Conservation (phyloP, 208 protist genomes). For the Acanthamoeba healyi region DNA sequence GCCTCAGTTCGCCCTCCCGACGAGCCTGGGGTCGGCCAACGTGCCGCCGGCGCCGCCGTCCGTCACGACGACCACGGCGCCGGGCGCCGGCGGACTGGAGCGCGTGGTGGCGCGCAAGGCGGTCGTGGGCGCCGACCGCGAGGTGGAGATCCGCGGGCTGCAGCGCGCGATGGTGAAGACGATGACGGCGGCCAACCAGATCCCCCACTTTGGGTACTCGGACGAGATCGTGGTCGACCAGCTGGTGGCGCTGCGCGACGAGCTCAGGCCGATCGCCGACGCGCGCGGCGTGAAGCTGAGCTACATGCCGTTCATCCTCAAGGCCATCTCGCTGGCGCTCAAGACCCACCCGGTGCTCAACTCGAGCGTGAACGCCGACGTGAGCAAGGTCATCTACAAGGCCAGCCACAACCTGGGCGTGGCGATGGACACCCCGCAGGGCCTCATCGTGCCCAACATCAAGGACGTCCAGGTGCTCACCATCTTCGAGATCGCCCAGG, state of each 20-base stretch:
- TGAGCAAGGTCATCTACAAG: slow-evolving; percentile 88
- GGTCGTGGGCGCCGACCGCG: background rate
- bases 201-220: slow-evolving; percentile 94
- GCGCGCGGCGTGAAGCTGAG: slow-evolving; percentile 90
- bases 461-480: slow-evolving; percentile 93
- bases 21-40: slow-evolving; percentile 7
- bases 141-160: slow-evolving; percentile 69
- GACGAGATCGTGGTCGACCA: slow-evolving; percentile 94
- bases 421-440: slow-evolving; percentile 96
- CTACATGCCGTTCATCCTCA: slow-evolving; percentile 96
- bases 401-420: slow-evolving; percentile 96
- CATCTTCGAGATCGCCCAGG: slow-evolving; percentile 94
- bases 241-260: slow-evolving; percentile 86
- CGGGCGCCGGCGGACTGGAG: background rate
- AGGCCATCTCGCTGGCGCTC: slow-evolving; percentile 95
- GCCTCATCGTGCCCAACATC: slow-evolving; percentile 96
- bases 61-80: background rate
- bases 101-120: background rate
- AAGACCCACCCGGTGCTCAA: slow-evolving; percentile 94
- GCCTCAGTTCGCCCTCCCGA: background rate
- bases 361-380: slow-evolving; percentile 87
- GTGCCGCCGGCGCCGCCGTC: background rate
- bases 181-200: slow-evolving; percentile 93
- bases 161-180: slow-evolving; percentile 94
- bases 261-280: slow-evolving; percentile 86